Evolutionary conservation across 2,329 filamentous ascomycete species (phyloP), one percentile per base, ranked within the genome.

Genomic region (Gyromitra esculenta): DNA sequence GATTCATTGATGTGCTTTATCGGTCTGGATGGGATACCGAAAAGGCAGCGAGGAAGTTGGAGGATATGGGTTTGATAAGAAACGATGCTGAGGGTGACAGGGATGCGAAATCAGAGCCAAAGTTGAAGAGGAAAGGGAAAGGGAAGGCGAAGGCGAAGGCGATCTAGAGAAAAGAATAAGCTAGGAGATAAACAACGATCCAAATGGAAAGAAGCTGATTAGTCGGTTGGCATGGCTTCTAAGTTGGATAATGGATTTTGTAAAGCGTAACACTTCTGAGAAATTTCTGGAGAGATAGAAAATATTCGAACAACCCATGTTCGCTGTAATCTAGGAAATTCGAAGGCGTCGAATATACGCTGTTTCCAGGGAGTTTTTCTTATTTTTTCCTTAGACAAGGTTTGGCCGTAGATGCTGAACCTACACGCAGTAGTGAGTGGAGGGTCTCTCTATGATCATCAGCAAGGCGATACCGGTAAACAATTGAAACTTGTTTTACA

Each of bases 21-120:
- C 66, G 59, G 31, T 15, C 48, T 43, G 72, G 59, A 18, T 75
- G 72, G 72, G 72, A 75, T 56, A 48, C 54, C 6, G 72, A 71
- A 25, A 65, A 60, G 43, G 65, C 72, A 2, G 43, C 66, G 1
- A 71, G 39, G 18, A 63, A 21, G 11, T 31, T 75, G 18, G 72
- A 71, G 52, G 65, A n/a, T 8, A 25, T 63, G 35, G 72, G 72
- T 11, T 43, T 71, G 5, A 48, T 43, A 15, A 63, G 59, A 15
- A 37, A 57, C n/a, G 48, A 9, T 41, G n/a, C 4, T 35, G 37
- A 35, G 7, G 41, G 54, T 66, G n/a, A 21, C 41, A 52, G 31
- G 25, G 54, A 18, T 37, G 54, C 5, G 25, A 39, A 39, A 1
- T 35, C 21, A 15, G 56, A 43, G 25, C 25, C 6, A 2, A 65